phyloP scores from a whole-genome alignment of 345 rosid genomes.

The Rhodamnia rubescens region DNA sequence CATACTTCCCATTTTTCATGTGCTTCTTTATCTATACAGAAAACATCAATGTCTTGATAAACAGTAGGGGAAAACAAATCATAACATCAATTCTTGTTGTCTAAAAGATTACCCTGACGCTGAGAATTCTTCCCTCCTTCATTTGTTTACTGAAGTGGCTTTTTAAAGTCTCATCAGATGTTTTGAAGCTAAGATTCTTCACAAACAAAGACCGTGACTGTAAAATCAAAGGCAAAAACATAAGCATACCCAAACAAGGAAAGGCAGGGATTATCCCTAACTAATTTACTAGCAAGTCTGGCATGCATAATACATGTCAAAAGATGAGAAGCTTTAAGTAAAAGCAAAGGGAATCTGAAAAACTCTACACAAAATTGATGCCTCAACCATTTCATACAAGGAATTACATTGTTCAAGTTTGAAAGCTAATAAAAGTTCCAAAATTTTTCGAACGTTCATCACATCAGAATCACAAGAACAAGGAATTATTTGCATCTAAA shows the following conservation, averaged over 20 bases:
- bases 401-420: not conserved
- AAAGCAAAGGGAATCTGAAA: not conserved
- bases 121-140: slow-evolving; percentile 61
- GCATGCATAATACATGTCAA: not conserved
- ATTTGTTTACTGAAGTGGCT: slow-evolving; percentile 56
- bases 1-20: slow-evolving; percentile 64
- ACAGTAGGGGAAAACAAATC: not conserved
- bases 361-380: not conserved
- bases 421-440: not conserved
- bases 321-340: not conserved
- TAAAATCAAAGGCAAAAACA: slow-evolving; percentile 2
- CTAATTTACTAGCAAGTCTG: not conserved
- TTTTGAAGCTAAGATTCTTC: slow-evolving; percentile 90
- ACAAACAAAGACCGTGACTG: slow-evolving; percentile 85
- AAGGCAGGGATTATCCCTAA: not conserved
- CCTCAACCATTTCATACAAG: not conserved
- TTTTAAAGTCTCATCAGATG: slow-evolving; percentile 66
- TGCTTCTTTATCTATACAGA: slow-evolving; percentile 68
- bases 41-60: not conserved
- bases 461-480: not conserved
- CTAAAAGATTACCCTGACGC: slow-evolving; percentile 55
- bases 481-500: not conserved
- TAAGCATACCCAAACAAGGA: not conserved
- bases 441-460: not conserved
- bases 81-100: not conserved